Percentiles rank a stretch among this genome's conserved stretches.
Conservation (phyloP, 139 green algal genomes). For the Desmodesmus armatus region DNA sequence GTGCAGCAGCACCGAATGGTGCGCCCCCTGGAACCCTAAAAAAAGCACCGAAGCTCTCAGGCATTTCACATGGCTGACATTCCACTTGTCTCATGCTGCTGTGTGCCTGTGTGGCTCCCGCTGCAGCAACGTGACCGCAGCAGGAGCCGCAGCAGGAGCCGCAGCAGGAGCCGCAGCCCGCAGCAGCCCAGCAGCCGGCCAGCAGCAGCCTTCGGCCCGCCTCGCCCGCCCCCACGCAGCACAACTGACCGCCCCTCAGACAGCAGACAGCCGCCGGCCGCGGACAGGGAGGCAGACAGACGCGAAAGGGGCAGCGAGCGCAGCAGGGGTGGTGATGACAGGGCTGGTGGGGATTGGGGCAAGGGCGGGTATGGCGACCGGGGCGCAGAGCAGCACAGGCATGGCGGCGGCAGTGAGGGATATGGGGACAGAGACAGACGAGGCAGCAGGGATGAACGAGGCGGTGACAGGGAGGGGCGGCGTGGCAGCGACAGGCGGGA, state of each 20-base stretch:
- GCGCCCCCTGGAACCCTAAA: too few relatives aligned
- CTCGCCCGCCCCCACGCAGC: too few relatives aligned
- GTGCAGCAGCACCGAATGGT: too few relatives aligned
- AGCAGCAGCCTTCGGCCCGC: slow-evolving; percentile 17
- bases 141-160: slow-evolving; percentile 23
- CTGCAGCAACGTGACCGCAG: not conserved
- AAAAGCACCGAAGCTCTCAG: too few relatives aligned
- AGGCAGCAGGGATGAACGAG: not conserved
- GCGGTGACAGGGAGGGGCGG: not conserved
- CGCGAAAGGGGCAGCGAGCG: too few relatives aligned
- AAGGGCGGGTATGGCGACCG: too few relatives aligned
- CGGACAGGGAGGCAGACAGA: not conserved
- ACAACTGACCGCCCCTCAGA: too few relatives aligned
- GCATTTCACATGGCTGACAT: too few relatives aligned
- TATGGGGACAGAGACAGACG: not conserved
- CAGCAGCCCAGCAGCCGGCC: not conserved
- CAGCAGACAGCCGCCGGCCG: too few relatives aligned
- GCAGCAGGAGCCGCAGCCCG: not conserved
- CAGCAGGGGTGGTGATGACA: not conserved
- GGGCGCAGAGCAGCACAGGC: not conserved
- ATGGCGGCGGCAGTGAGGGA: not conserved
- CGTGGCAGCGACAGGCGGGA: not conserved
- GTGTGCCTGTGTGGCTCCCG: not conserved
- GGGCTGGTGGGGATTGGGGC: not conserved
- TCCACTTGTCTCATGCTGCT: not conserved